Base-by-base conservation (phyloP, 306 rosid genomes). In the Fragaria iinumae region DNA sequence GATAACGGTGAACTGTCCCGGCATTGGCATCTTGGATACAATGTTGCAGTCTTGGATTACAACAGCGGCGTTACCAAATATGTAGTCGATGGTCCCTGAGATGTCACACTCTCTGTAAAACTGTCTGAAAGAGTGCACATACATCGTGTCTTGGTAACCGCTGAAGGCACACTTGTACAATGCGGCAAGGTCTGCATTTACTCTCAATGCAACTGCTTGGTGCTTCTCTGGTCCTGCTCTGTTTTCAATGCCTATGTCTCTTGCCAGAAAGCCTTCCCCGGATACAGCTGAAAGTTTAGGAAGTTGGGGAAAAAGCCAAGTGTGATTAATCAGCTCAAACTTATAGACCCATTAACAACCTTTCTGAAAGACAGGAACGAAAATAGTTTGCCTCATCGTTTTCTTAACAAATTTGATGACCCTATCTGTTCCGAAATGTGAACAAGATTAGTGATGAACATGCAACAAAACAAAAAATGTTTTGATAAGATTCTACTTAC, bases 41-140 rank as follows among this genome's bases (percentile, higher is more conserved):
- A 88, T 85, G 75, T 86, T 81, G 55, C 87, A 86, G 18, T 80
- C 89, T 32, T 92, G 97, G 36, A 92, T 71, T 4, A 92, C 83
- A 59, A 79, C 97, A 0, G 93, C 97, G 5, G 97, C 97, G 66
- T 92, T 92, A 0, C 97, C 97, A 77, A 87, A 92, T 75, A 92
- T 86, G 84, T 2, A 92, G 75, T 92, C 97, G 59, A 92, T 80
- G 80, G 93, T 92, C 14, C 96, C 97, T 34, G 39, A 88, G 18
- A 92, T 88, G 82, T 90, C 82, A 75, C 97, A 90, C n/a, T 92
- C 97, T 57, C 97, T 72, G 27, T 89, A 92, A 87, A 92, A 92
- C 32, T 92, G 97, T 49, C 97, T 80, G 64, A 92, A 89, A 8
- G 97, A 90, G 76, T 92, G 97, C 11, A 82, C 92, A 41, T 89